Evolutionary conservation across 768 basidiomycete species (phyloP).

Genomic region (Clitopilus passeckerianus): DNA sequence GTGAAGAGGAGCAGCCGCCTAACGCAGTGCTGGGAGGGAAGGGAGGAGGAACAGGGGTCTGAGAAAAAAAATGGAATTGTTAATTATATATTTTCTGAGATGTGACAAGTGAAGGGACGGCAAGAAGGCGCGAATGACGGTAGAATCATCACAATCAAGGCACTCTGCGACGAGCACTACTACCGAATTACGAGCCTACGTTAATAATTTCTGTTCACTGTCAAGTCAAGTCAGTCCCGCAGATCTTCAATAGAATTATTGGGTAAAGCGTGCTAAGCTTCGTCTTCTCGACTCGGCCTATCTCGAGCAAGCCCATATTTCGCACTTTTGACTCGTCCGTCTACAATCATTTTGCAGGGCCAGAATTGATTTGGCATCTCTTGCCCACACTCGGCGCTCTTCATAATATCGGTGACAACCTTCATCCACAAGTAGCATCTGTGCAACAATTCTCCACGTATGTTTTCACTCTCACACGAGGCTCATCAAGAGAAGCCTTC

Average conservation of each 20-base stretch:
- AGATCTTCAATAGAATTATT: background rate
- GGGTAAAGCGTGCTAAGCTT: background rate
- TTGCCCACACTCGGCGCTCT: slow-evolving; percentile 5
- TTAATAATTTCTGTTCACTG: background rate
- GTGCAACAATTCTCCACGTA: slow-evolving; percentile 10
- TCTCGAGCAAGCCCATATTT: background rate
- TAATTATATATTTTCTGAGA: slow-evolving; percentile 28
- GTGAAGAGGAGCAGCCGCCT: slow-evolving; percentile 38
- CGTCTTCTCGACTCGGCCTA: background rate
- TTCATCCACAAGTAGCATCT: slow-evolving; percentile 22
- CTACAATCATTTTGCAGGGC: slow-evolving; percentile 5
- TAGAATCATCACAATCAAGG: slow-evolving; percentile 1
- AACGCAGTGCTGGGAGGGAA: slow-evolving; percentile 37
- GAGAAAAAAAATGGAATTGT: slow-evolving; percentile 22
- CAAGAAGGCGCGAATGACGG: slow-evolving; percentile 1
- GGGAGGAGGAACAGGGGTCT: slow-evolving; percentile 27
- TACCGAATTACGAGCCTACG: background rate
- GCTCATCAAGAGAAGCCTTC: slow-evolving; percentile 5
- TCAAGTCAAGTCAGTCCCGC: background rate
- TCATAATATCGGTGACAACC: slow-evolving; percentile 20
- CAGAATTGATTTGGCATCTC: slow-evolving; percentile 4
- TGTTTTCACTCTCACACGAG: slow-evolving; percentile 12
- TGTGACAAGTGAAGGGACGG: slow-evolving; percentile 18
- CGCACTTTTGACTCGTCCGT: background rate
- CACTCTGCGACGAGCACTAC: background rate